Evolutionary conservation across 805 yeast genomes (phyloP), one percentile per base, ranked within the genome.

Genomic region (Starmerella geochares): DNA sequence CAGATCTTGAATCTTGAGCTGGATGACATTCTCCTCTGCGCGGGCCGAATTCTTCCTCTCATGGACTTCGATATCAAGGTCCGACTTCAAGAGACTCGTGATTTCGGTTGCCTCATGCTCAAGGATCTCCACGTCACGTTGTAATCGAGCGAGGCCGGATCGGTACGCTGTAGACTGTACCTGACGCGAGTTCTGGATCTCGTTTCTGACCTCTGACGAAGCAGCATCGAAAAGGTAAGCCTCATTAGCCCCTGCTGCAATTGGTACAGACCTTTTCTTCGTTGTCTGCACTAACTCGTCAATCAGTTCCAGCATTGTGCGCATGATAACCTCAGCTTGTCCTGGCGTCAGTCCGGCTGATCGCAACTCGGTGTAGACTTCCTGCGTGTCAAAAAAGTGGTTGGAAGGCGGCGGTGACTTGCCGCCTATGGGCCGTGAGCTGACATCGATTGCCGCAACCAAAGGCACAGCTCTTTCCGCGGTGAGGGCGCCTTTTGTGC

Each of bases 151-250:
- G 37, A 83, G 75, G 41, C 79, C 78, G 52, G 79, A 75, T 20
- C 82, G 78, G 47, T 81, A 71, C 47, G 80, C 81, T 56, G 79
- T 80, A 48, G 83, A 70, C 53, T 85, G 84, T 11, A 71, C 69
- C 54, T 82, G 87, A 56, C 96, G 70, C 27, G 82, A 75, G 36
- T 80, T 74, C 36, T 81, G 79, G 21, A 87, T 77, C 58, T 87
- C 95, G 40, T 83, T 85, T 44, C 82, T 67, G 32, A 90, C 67
- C 64, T 90, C 97, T 48, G 88, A 81, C 54, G 86, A 86, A 0
- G 96, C 95, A 28, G 96, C 94, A 62, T 87, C 90, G 64, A 86
- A 88, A 13, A 92, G 67, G 62, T 90, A 92, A 20, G 78, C 75
- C 59, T 90, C 96, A 60, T 88, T 90, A 55, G 88, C 95, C 14